Percentiles rank a stretch among this genome's conserved stretches.
Evolutionary conservation across 2,329 filamentous ascomycete species (phyloP).

Genomic region (Thielaviopsis euricoi): DNA sequence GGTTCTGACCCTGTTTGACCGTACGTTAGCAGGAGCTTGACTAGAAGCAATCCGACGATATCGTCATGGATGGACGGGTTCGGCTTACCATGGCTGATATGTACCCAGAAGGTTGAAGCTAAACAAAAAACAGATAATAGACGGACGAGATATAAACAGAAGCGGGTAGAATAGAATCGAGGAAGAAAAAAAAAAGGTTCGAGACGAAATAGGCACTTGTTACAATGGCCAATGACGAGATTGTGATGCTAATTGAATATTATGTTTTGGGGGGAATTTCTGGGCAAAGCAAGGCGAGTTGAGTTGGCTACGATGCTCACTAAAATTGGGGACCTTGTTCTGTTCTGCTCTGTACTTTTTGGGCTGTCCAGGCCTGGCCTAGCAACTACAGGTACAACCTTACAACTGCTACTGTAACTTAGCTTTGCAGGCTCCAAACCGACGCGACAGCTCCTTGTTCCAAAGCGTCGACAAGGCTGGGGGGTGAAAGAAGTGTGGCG

Average conservation of each 20-base stretch:
- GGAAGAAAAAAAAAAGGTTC: not conserved
- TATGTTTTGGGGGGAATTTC: not conserved
- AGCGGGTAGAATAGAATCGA: not conserved
- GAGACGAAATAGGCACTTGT: too few species aligned
- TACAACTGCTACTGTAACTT: too few species aligned
- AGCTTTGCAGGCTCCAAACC: not conserved
- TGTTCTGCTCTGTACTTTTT: too few species aligned
- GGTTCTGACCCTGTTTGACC: constrained; percentile 60
- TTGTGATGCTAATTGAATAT: not conserved
- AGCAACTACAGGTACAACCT: too few species aligned
- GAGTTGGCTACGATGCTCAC: not conserved
- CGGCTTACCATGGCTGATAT: not conserved
- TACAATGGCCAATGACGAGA: not conserved
- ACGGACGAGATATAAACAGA: not conserved
- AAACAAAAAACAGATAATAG: not conserved
- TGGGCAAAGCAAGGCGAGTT: not conserved
- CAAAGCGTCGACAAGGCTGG: not conserved
- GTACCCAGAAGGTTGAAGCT: not conserved
- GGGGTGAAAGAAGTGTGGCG: not conserved
- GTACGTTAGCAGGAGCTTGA: constrained; percentile 1
- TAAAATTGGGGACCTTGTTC: not conserved
- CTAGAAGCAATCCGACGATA: not conserved
- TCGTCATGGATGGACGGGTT: not conserved
- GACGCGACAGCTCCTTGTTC: not conserved
- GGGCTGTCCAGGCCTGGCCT: too few species aligned